Evolutionary conservation across 805 yeast genomes (phyloP).

Genomic region (Saccharomyces mikatae): DNA sequence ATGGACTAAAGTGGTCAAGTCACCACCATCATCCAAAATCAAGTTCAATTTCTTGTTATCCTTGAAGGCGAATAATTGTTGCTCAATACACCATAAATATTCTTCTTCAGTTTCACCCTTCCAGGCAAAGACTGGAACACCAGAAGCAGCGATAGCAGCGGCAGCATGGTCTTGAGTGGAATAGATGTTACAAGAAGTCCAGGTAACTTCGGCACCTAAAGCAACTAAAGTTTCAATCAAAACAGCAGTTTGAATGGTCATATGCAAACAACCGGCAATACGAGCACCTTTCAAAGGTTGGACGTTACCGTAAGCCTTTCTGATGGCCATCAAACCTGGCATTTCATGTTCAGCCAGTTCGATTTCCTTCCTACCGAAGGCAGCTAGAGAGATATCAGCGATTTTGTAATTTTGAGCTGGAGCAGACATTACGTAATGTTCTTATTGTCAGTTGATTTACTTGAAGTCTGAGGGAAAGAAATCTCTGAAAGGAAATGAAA

Average conservation of each 20-base stretch:
- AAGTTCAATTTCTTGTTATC: conserved; percentile 90
- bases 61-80: conserved; percentile 96
- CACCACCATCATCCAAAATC: conserved; percentile 99
- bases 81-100: conserved; percentile 98
- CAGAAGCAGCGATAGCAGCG: conserved; percentile 98
- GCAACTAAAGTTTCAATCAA: conserved; percentile 95
- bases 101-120: conserved; percentile 99
- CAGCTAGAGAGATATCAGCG: conserved; percentile 96
- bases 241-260: conserved; percentile 99
- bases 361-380: conserved; percentile 98
- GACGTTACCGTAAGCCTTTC: conserved; percentile 79
- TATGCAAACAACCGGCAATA: conserved; percentile 97
- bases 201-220: conserved; percentile 98
- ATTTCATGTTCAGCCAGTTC: conserved; percentile 98
- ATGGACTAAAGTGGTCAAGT: conserved; percentile 92
- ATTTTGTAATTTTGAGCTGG: conserved; percentile 79
- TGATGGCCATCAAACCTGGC: conserved; percentile 98
- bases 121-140: conserved; percentile 99
- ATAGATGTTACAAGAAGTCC: conserved; percentile 99
- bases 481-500: background rate
- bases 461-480: background rate
- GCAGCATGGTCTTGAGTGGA: conserved; percentile 99
- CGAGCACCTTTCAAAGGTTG: conserved; percentile 98
- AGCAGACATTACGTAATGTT: conserved; percentile 38
- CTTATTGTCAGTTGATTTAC: background rate